Evolutionary conservation across 1,139 yeast species (phyloP), one percentile per base, ranked within the genome.

Genomic region (Diutina pseudorugosa): DNA sequence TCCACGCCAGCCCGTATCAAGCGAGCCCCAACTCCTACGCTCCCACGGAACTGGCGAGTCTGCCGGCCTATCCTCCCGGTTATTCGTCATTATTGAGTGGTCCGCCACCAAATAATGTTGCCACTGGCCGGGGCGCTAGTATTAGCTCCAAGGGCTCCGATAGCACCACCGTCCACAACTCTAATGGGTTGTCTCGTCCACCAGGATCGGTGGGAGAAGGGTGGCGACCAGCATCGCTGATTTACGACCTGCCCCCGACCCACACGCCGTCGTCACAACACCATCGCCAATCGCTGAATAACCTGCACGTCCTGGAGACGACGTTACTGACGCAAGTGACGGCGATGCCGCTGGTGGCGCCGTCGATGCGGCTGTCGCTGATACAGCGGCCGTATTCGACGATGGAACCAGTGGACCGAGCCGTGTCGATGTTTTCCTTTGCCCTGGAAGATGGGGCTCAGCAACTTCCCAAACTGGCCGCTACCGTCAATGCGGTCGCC

Each of bases 341-440:
- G 6, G 19, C 47, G 19, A 11, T 14, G 33, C 21, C 40, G 21
- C 20, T n/a, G 14, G 23, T 23, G 25, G 6, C 36, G 6, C 40
- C 36, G 1, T 33, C 40, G 11, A 14, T 21, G 6, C 47, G 11
- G 3, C 45, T 23, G 19, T 8, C 19, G 8, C 33, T 23, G 47
- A 21, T 18, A 4, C 49, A 45, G 27, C 36, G 49, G 9, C 49
- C 49, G 14, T 45, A 45, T 9, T 27, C 40, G 11, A 45, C 49
- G 21, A 45, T 45, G 49, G 40, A 45, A 18, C 49, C 49, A 11
- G 40, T 45, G 40, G 40, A 45, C 21, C 49, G 49, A 14, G 49
- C 49, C 5, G 41, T 18, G 14, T 27, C 40, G n/a, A 45, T 45
- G 49, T 27, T 45, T 18, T 45, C 49, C 12, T 45, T 27, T 45